Evolutionary conservation across 179 eudicot genomes (phyloP).

Genomic region (Camellia oleifera): DNA sequence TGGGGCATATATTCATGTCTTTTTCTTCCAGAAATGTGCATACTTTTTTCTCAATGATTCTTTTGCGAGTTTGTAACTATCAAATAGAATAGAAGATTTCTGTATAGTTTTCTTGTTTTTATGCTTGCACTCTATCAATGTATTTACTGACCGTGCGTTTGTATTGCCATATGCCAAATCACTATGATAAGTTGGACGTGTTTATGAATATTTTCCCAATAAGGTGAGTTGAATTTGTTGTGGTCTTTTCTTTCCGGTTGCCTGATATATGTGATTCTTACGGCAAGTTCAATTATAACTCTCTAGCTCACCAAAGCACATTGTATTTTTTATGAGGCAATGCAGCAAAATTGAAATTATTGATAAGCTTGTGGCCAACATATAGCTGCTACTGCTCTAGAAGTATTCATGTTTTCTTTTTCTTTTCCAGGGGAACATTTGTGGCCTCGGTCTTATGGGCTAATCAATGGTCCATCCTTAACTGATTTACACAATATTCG

Average conservation of each 20-base stretch:
- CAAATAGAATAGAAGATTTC: too few species aligned
- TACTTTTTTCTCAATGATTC: too few species aligned
- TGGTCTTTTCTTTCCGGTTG: neutral
- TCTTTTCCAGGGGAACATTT: slow-evolving; percentile 53
- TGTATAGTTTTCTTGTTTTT: too few species aligned
- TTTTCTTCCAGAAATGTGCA: too few species aligned
- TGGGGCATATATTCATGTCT: neutral
- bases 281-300: neutral
- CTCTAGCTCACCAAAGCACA: neutral
- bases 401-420: slow-evolving; percentile 12
- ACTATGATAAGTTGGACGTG: neutral
- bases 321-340: neutral
- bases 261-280: neutral
- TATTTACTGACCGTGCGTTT: too few species aligned
- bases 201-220: neutral
- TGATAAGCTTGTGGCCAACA: neutral
- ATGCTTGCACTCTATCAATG: too few species aligned
- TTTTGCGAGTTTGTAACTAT: too few species aligned
- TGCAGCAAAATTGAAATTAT: neutral
- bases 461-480: slow-evolving; percentile 34
- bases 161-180: neutral
- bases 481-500: slow-evolving; percentile 62
- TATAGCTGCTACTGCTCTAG: neutral
- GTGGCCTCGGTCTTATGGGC: slow-evolving; percentile 61
- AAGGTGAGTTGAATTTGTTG: neutral